Evolutionary conservation across 495 filamentous ascomycete genomes (phyloP).

Genomic region (Lasiosphaeris hirsuta): DNA sequence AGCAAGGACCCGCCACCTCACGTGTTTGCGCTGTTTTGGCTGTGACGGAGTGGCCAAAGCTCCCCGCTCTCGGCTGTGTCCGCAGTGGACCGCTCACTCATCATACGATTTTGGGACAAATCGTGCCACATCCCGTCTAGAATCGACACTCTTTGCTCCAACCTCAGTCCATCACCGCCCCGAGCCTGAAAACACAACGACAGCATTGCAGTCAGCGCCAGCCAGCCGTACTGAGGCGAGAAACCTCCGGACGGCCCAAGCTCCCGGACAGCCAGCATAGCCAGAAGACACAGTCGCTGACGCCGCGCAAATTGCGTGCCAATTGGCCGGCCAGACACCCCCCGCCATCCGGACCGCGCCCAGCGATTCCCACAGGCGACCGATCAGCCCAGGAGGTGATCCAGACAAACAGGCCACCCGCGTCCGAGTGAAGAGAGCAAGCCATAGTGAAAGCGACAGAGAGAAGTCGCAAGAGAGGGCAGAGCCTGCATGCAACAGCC

Average conservation of each 20-base stretch:
- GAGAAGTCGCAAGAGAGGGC: too few relatives aligned
- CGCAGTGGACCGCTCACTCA: slow-evolving; percentile 18
- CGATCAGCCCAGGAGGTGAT: too few relatives aligned
- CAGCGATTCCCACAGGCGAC: too few relatives aligned
- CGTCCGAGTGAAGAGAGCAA: too few relatives aligned
- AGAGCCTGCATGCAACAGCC: slow-evolving; percentile 30
- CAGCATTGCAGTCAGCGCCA: slow-evolving; percentile 4
- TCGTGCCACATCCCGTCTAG: slow-evolving; percentile 28
- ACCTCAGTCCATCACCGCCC: slow-evolving; percentile 12
- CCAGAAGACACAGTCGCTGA: background rate
- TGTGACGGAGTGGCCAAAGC: background rate
- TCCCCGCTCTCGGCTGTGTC: slow-evolving; percentile 14
- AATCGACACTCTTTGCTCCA: slow-evolving; percentile 14
- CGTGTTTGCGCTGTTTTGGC: background rate
- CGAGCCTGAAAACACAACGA: background rate
- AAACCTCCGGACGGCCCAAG: slow-evolving; percentile 3
- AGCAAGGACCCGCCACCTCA: background rate
- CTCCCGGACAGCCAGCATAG: background rate
- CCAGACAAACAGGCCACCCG: too few relatives aligned
- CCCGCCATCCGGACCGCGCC: background rate
- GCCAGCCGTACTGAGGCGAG: background rate
- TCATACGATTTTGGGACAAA: slow-evolving; percentile 31
- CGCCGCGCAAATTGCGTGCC: background rate
- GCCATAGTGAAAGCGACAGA: too few relatives aligned
- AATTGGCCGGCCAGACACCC: slow-evolving; percentile 10